A percentile compares a stretch with the other conserved stretches of the same genome.
These are phyloP conservation scores for Rhodosporidiobolus sp. DNA, from an alignment of 768 basidiomycete species.

Conservation along the genomic window DNA sequence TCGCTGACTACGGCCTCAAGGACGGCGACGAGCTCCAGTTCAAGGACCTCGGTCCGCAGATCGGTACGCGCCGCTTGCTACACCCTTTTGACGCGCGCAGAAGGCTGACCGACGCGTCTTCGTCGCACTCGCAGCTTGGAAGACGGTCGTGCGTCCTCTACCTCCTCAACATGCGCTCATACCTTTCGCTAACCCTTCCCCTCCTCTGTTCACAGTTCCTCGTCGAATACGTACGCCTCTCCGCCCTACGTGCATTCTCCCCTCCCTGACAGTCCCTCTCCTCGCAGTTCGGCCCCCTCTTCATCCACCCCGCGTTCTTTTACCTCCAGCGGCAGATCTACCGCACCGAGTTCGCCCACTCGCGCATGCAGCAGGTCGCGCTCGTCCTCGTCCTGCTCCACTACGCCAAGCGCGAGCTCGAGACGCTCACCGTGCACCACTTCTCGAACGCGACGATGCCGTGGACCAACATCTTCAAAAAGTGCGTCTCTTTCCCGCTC, in stretches of 20 bases:
- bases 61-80: constrained; percentile 50
- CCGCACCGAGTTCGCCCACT: constrained; percentile 66
- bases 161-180: no score
- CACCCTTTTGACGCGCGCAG: no score
- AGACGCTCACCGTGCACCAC: constrained; percentile 87
- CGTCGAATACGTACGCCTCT: constrained; percentile 79
- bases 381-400: constrained; percentile 76
- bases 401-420: constrained; percentile 85
- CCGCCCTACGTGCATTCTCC: not conserved
- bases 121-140: constrained; percentile 55
- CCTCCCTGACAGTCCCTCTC: not conserved
- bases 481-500: constrained; percentile 60
- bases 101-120: not conserved
- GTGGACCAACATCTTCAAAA: constrained; percentile 75
- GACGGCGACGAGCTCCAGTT: constrained; percentile 67
- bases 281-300: constrained; percentile 71
- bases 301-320: constrained; percentile 84
- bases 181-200: not conserved
- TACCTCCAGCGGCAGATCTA: constrained; percentile 65
- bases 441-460: constrained; percentile 97
- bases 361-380: constrained; percentile 72
- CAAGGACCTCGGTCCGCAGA: constrained; percentile 88
- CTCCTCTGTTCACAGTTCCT: constrained; percentile 55
- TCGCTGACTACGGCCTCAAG: constrained; percentile 60
- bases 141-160: constrained; percentile 56